Percentiles rank a stretch among this genome's conserved stretches.
Conservation (phyloP, 345 rosid genomes). For the Brassica nigra region DNA sequence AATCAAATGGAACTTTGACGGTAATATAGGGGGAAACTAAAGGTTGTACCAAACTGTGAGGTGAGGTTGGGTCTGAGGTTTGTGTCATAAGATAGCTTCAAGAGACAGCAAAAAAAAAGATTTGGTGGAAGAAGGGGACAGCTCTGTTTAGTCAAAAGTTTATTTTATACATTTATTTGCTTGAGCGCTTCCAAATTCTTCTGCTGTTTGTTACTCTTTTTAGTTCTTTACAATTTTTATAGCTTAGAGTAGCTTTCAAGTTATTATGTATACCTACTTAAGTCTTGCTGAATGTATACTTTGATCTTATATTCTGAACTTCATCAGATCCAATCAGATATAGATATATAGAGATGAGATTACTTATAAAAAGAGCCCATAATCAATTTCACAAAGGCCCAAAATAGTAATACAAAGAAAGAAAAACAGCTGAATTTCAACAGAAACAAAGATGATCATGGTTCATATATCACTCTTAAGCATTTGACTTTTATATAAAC, state of each 20-base stretch:
- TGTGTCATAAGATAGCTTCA: slow-evolving; percentile 47
- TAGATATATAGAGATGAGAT: not conserved
- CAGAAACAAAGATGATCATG: slow-evolving; percentile 25
- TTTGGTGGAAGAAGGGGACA: slow-evolving; percentile 46
- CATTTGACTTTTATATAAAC: slow-evolving; percentile 14
- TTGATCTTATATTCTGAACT: not conserved
- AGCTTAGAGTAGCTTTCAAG: slow-evolving; percentile 40
- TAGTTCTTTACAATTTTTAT: slow-evolving; percentile 30
- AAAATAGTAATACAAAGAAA: slow-evolving; percentile 2
- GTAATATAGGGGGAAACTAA: slow-evolving; percentile 32
- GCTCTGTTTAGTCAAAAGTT: slow-evolving; percentile 16
- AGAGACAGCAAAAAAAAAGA: slow-evolving; percentile 40
- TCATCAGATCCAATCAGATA: slow-evolving; percentile 19
- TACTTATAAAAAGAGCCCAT: slow-evolving; percentile 20
- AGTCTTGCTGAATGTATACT: slow-evolving; percentile 9
- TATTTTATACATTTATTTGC: slow-evolving; percentile 15
- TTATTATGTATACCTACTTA: slow-evolving; percentile 20
- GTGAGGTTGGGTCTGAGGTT: slow-evolving; percentile 51
- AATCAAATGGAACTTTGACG: not conserved
- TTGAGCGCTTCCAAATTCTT: slow-evolving; percentile 36
- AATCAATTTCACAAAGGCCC: slow-evolving; percentile 37
- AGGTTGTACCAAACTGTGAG: slow-evolving; percentile 77
- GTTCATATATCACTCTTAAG: slow-evolving; percentile 17
- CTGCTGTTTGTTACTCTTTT: slow-evolving; percentile 11
- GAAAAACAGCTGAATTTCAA: not conserved